Evolutionary conservation across 2,329 filamentous ascomycete genomes (phyloP).

Genomic region (Achaetomium macrosporum): DNA sequence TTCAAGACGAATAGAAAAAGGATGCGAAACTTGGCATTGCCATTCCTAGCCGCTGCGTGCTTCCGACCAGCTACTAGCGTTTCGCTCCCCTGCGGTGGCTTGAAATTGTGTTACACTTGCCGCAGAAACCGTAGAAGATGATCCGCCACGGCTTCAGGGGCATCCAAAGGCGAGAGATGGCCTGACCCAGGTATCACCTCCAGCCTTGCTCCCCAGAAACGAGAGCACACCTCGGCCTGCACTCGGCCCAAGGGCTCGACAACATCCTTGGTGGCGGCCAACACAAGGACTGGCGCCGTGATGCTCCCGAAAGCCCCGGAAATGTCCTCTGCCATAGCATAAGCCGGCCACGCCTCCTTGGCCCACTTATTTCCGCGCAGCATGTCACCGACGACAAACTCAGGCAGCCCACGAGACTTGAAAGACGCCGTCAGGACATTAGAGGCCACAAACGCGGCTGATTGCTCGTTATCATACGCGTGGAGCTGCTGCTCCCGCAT

Average conservation of each 20-base stretch:
- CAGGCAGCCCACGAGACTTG: not conserved
- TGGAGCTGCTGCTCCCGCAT: not conserved
- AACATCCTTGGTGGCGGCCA: not conserved
- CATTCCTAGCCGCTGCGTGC: no score
- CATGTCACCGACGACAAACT: not conserved
- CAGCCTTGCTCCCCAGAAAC: not conserved
- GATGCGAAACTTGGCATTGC: no score
- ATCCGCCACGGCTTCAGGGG: not conserved
- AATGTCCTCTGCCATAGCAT: conserved; percentile 1
- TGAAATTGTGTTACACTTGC: not conserved
- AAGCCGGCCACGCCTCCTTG: not conserved
- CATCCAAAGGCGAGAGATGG: not conserved
- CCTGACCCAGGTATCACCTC: not conserved
- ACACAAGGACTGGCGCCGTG: not conserved
- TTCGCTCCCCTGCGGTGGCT: no score
- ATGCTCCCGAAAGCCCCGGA: not conserved
- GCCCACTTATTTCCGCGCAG: not conserved
- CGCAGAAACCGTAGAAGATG: not conserved
- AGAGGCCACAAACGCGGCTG: not conserved
- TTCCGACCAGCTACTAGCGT: no score
- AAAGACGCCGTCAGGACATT: not conserved
- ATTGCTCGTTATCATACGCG: not conserved
- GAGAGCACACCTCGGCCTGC: not conserved
- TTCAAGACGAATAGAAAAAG: no score
- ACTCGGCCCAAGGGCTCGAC: not conserved